A percentile compares a stretch with the other conserved stretches of the same genome.
Evolutionary conservation across 805 yeast genomes (phyloP).

Genomic region (Candida maesae): DNA sequence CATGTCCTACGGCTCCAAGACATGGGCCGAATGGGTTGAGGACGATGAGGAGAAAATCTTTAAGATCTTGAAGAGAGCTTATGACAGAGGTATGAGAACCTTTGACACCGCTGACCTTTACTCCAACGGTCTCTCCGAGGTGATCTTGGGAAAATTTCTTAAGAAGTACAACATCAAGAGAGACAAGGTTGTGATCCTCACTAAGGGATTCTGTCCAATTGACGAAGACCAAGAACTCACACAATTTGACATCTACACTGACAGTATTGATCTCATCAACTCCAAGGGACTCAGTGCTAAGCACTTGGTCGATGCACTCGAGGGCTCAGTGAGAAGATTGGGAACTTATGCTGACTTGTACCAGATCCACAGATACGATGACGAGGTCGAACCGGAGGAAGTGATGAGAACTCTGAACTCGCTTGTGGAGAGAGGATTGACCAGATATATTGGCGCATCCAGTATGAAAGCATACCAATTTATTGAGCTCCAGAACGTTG

Average conservation of each 20-base stretch:
- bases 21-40: constrained; percentile 40
- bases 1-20: constrained; percentile 46
- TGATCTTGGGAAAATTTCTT: constrained; percentile 49
- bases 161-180: constrained; percentile 48
- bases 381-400: constrained; percentile 41
- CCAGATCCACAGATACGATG: constrained; percentile 51
- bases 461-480: constrained; percentile 44
- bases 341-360: constrained; percentile 44
- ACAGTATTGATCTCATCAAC: constrained; percentile 23
- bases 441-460: constrained; percentile 58
- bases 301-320: constrained; percentile 43
- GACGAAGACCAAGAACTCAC: constrained; percentile 14
- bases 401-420: constrained; percentile 50
- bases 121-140: constrained; percentile 46
- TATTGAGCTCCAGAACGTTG: constrained; percentile 42
- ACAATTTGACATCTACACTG: background rate
- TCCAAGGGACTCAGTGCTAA: constrained; percentile 39
- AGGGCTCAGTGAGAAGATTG: constrained; percentile 35
- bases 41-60: constrained; percentile 45
- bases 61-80: constrained; percentile 40
- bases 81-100: constrained; percentile 43
- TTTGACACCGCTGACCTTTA: constrained; percentile 50
- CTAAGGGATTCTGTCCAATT: constrained; percentile 34
- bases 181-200: constrained; percentile 51
- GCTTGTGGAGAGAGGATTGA: constrained; percentile 40